Conservation (phyloP, 176 grass and related monocot genomes). For the Lolium perenne region DNA sequence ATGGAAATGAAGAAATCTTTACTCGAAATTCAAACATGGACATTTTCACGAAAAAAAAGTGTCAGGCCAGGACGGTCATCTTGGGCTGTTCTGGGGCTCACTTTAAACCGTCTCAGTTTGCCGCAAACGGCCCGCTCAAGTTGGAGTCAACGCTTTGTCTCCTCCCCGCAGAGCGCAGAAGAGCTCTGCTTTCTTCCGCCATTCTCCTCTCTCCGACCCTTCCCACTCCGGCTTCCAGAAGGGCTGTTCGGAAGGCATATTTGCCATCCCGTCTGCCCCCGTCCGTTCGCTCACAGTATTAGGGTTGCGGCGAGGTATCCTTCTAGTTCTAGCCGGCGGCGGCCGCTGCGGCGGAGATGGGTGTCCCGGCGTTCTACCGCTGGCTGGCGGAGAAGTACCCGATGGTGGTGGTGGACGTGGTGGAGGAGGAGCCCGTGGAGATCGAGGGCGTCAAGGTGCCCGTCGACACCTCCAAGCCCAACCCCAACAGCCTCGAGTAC, state of each 20-base stretch:
- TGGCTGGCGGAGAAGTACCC: slow-evolving; percentile 99
- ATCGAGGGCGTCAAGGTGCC: slow-evolving; percentile 87
- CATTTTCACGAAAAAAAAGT: neutral
- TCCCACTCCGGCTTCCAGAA: neutral
- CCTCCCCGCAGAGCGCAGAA: neutral
- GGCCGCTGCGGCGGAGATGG: slow-evolving; percentile 53
- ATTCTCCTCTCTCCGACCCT: neutral
- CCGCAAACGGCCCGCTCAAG: too few species aligned
- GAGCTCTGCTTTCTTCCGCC: too few species aligned
- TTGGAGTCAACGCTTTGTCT: neutral
- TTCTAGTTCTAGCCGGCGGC: neutral
- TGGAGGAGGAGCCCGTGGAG: slow-evolving; percentile 86
- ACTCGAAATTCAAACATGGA: too few species aligned
- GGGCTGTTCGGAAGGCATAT: too few species aligned
- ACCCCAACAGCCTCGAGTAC: slow-evolving; percentile 77
- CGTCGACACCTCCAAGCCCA: slow-evolving; percentile 87
- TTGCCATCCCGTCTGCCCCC: too few species aligned
- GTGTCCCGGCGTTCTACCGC: slow-evolving; percentile 93
- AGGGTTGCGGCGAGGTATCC: slow-evolving; percentile 42
- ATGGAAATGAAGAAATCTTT: too few species aligned
- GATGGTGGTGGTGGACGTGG: slow-evolving; percentile 94
- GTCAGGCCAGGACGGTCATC: neutral
- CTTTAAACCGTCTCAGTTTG: too few species aligned
- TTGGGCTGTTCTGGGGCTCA: neutral
- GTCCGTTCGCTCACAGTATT: slow-evolving; percentile 40